These are phyloP conservation scores for Colletotrichum sp. DNA, from an alignment of 2,329 filamentous ascomycete genomes.

Conservation along the genomic window DNA sequence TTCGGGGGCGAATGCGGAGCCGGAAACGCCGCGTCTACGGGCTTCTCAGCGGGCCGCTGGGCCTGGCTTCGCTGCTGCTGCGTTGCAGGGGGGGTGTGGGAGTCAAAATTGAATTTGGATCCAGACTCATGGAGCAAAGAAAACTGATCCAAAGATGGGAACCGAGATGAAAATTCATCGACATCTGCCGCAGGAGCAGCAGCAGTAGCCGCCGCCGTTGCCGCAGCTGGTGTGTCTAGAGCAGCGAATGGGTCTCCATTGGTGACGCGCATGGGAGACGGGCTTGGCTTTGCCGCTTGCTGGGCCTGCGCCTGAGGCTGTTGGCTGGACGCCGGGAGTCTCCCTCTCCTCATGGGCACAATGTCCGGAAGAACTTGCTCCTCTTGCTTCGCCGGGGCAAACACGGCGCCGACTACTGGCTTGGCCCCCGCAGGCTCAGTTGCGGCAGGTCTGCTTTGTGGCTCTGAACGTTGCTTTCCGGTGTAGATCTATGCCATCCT, in stretches of 20 bases:
- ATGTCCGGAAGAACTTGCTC: constrained; percentile 84
- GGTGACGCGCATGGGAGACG: constrained; percentile 73
- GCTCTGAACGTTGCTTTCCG: constrained; percentile 67
- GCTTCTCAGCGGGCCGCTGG: constrained; percentile 73
- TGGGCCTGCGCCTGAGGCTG: constrained; percentile 47
- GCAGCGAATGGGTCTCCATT: constrained; percentile 88
- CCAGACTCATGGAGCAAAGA: constrained; percentile 86
- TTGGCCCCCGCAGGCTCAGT: constrained; percentile 58
- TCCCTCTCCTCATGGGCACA: constrained; percentile 89
- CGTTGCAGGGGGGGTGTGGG: constrained; percentile 50
- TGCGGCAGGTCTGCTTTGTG: constrained; percentile 56
- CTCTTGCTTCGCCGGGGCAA: constrained; percentile 75
- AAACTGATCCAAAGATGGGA: constrained; percentile 93
- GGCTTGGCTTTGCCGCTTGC: constrained; percentile 60
- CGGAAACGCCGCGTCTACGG: constrained; percentile 86
- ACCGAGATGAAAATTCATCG: constrained; percentile 85
- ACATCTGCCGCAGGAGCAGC: constrained; percentile 42
- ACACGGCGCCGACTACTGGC: constrained; percentile 79
- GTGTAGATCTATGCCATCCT: constrained; percentile 71
- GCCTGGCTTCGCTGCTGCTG: constrained; percentile 62
- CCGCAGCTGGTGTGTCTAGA: constrained; percentile 71
- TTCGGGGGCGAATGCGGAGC: constrained; percentile 1
- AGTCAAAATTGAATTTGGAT: constrained; percentile 83
- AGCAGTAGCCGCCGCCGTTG: constrained; percentile 47
- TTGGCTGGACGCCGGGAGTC: constrained; percentile 57